Base-by-base conservation (phyloP, 768 basidiomycete genomes). In the Mycena sanguinolenta region DNA sequence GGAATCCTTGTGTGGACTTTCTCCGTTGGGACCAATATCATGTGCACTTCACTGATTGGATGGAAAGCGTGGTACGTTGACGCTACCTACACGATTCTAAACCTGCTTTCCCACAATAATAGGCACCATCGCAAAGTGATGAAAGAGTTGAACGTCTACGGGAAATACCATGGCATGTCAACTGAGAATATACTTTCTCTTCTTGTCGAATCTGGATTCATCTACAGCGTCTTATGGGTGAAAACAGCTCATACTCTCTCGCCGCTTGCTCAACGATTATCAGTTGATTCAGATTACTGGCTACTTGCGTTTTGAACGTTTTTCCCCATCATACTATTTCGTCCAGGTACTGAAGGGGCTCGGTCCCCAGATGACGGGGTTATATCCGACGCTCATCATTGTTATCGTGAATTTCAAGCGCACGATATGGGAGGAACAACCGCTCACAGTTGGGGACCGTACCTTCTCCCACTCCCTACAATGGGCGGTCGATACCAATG, bases 191-290 rank as follows among this genome's bases (percentile, higher is more conserved):
- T 74, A 2, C 68, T 74, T 23, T 55, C 61, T 12, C 10, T 74
- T 19, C 64, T 74, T 14, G 73, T 74, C 17, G 73, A 74, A 32
- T 74, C 73, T 17, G 73, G 73, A 5, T 67, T 71, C 44, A 59
- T 72, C 27, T 74, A 74, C 28, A 72, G 70, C 25, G 25, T 72
- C 21, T 46, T 38, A 32, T 53, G 65, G 58, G 28, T 60, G n/a
- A 13, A n/a, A 12, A 17, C 30, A 44, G 7, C 17, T 7, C 14
- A 46, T 5, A 3, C 12, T 19, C 21, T 27, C 65, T 5, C 4
- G n/a, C n/a, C n/a, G n/a, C n/a, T n/a, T n/a, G n/a, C n/a, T 23
- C 17, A 13, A 38, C 38, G n/a, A 27, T 34, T 27, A 23, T 4
- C 38, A 71, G 69, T 64, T 71, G 6, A 71, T 64, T 1, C 69